Evolutionary conservation across 257 asterid species (phyloP), one percentile per base, ranked within the genome.

Genomic region (Plantago major): DNA sequence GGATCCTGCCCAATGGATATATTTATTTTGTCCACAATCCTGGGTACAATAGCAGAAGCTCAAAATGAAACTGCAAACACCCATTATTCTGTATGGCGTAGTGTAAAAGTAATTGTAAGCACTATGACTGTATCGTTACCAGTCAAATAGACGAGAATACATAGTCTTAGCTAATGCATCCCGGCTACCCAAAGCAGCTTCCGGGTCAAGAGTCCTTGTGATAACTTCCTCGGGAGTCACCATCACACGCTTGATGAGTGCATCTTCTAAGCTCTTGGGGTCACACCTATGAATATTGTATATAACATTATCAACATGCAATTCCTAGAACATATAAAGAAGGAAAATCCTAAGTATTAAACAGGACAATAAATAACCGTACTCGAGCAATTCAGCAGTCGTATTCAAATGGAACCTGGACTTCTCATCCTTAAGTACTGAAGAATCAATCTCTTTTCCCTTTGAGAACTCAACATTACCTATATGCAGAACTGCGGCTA

Each of bases 1-100:
- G 97, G 98, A 84, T 92, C 98, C 79, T 92, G 98, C 65, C 98
- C 97, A 77, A 92, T 92, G 70, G 98, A 92, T 64, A 58, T 72
- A 79, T 92, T 92, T 71, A 92, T 92, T 73, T 89, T 92, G 52
- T 88, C 82, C 78, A 92, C 98, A 71, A 92, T 86, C 98, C 98
- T 92, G 88, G 61, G 59, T 56, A 67, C 17, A 60, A 48, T 66
- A 55, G 56, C 14, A 68, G 37, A 63, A 43, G 63, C 66, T 50
- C 71, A 60, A 47, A 62, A 44, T 48, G 65, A 73, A 62, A 58
- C 58, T 42, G 11, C 58, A 47, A 60, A 50, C 26, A 68, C 54
- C 58, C 64, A 58, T 47, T 22, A 44, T 33, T 44, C 58, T 33
- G 42, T 54, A 63, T 59, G 58, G 30, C 15, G 38, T 50, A 46